Conservation (phyloP, 805 yeast genomes). For the Zygotorulaspora danielsina region DNA sequence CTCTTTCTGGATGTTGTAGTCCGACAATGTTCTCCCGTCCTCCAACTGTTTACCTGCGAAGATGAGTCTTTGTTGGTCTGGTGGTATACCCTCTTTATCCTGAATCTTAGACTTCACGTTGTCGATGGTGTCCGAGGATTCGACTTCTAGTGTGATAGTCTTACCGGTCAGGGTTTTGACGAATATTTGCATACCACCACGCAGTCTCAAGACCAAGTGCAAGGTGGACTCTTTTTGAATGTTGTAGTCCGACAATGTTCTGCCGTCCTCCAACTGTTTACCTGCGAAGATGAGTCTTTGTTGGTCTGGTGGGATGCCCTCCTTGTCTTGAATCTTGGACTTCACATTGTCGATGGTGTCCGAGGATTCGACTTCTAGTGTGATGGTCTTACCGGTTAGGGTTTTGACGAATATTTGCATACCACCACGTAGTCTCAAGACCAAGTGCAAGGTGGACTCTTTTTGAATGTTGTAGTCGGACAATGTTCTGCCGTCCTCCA, state of each 20-base stretch:
- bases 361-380: constrained; percentile 88
- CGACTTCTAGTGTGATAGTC: constrained; percentile 81
- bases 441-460: constrained; percentile 80
- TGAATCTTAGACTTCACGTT: constrained; percentile 93
- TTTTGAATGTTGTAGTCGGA: constrained; percentile 91
- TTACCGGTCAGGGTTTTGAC: constrained; percentile 88
- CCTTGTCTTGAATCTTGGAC: constrained; percentile 65
- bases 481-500: constrained; percentile 87
- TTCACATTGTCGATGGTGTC: constrained; percentile 91
- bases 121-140: constrained; percentile 92
- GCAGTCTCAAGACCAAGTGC: constrained; percentile 65
- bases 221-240: constrained; percentile 65
- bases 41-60: constrained; percentile 96
- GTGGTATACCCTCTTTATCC: constrained; percentile 96
- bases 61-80: constrained; percentile 92
- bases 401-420: constrained; percentile 96
- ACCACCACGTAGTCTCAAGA: constrained; percentile 78
- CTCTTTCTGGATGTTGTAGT: constrained; percentile 94
- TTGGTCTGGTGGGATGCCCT: constrained; percentile 67
- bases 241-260: constrained; percentile 68
- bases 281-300: constrained; percentile 65
- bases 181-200: constrained; percentile 84
- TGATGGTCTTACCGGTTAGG: constrained; percentile 93
- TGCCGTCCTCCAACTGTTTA: constrained; percentile 65
- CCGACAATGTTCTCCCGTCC: constrained; percentile 92